phyloP scores from a whole-genome alignment of 2,329 filamentous ascomycete species.

The Aspergillus tanneri region DNA sequence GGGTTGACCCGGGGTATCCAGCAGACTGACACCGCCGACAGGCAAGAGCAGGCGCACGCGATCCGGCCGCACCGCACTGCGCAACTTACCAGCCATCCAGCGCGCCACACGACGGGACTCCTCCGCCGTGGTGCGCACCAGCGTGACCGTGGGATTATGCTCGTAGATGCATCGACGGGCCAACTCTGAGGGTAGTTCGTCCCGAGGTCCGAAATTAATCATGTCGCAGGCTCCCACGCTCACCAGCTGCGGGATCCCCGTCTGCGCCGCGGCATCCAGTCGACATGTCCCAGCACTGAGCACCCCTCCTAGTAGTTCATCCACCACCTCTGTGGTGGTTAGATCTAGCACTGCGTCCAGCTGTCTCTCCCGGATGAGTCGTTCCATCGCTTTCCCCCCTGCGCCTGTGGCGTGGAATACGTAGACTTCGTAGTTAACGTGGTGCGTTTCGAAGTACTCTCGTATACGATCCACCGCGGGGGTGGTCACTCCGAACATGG shows the following conservation, averaged over 20 bases:
- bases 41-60: conserved; percentile 61
- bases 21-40: conserved; percentile 59
- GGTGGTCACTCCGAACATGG: conserved; percentile 75
- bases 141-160: conserved; percentile 65
- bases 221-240: conserved; percentile 59
- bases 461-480: conserved; percentile 61
- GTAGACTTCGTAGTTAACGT: conserved; percentile 55
- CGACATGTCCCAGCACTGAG: conserved; percentile 60
- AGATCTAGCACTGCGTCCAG: conserved; percentile 67
- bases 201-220: conserved; percentile 61
- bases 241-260: conserved; percentile 59
- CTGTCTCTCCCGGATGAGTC: conserved; percentile 56
- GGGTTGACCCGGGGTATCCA: conserved; percentile 54
- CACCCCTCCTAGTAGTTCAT: conserved; percentile 62
- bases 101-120: conserved; percentile 58
- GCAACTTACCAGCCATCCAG: conserved; percentile 57
- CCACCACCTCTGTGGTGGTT: conserved; percentile 69
- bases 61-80: conserved; percentile 37
- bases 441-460: conserved; percentile 46
- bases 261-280: conserved; percentile 57
- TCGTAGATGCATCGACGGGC: conserved; percentile 52
- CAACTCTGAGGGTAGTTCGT: conserved; percentile 58
- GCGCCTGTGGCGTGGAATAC: conserved; percentile 70
- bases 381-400: conserved; percentile 68
- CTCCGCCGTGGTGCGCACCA: conserved; percentile 62